Evolutionary conservation across 2,329 filamentous ascomycete genomes (phyloP).

Genomic region (Exserohilum rostratum): DNA sequence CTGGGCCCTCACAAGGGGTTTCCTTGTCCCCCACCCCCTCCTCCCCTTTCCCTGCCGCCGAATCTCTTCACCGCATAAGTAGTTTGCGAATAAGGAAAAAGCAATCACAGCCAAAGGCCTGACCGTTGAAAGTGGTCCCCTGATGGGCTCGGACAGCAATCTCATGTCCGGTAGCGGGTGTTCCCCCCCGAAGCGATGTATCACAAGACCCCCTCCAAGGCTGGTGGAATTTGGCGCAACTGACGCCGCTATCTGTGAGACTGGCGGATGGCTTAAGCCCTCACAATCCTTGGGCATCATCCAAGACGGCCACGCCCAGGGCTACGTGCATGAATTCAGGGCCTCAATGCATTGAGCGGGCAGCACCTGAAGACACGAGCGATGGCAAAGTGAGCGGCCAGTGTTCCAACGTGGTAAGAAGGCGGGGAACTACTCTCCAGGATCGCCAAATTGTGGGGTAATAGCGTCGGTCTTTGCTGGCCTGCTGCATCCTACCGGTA

Average conservation of each 20-base stretch:
- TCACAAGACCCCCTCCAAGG: no score
- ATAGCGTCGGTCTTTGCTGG: slow-evolving; percentile 29
- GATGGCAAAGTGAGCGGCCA: slow-evolving; percentile 29
- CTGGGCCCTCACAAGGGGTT: not conserved
- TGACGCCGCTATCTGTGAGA: no score
- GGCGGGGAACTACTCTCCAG: slow-evolving; percentile 40
- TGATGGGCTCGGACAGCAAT: not conserved
- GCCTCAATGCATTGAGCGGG: slow-evolving; percentile 27
- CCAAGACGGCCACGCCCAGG: slow-evolving; percentile 12
- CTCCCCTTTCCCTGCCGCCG: no score
- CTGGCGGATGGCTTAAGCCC: slow-evolving; percentile 21
- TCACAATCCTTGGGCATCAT: slow-evolving; percentile 22
- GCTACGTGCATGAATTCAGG: slow-evolving; percentile 30
- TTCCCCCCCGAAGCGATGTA: no score
- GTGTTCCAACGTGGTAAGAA: slow-evolving; percentile 42
- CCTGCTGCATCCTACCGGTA: slow-evolving; percentile 27
- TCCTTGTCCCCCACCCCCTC: not conserved
- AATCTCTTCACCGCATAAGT: no score
- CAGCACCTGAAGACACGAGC: slow-evolving; percentile 16
- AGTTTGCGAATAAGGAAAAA: not conserved
- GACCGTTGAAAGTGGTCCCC: not conserved
- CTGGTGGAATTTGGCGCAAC: no score
- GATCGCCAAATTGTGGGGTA: slow-evolving; percentile 49
- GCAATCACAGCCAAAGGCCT: not conserved
- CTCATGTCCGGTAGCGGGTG: no score